A percentile compares a stretch with the other conserved stretches of the same genome.
phyloP scores from a whole-genome alignment of 2,329 filamentous ascomycete genomes.

The Trichoderma sp. region DNA sequence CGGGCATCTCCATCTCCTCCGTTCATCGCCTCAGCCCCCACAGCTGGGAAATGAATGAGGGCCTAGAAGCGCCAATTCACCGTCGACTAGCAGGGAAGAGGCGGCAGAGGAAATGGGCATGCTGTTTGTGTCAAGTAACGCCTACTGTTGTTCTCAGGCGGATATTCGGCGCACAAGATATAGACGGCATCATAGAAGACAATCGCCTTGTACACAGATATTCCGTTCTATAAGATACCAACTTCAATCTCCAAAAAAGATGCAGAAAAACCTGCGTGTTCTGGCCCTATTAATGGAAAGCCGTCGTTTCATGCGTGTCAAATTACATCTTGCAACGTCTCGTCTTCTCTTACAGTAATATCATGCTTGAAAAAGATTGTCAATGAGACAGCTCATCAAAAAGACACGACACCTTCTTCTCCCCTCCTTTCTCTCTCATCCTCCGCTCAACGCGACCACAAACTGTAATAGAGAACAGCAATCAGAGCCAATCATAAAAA shows the following conservation, averaged over 20 bases:
- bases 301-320: not conserved
- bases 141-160: not conserved
- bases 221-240: not conserved
- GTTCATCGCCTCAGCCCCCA: slow-evolving; percentile 4
- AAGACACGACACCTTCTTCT: not conserved
- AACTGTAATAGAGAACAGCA: not conserved
- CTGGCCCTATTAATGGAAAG: not conserved
- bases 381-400: not conserved
- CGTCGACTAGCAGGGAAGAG: slow-evolving; percentile 15
- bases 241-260: not conserved
- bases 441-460: not conserved
- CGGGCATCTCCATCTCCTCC: not conserved
- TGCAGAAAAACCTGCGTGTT: slow-evolving; percentile 6
- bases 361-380: not conserved
- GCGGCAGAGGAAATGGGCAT: slow-evolving; percentile 1
- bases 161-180: not conserved
- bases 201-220: not conserved
- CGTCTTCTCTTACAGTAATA: not conserved
- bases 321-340: not conserved
- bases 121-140: not conserved
- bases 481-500: not conserved
- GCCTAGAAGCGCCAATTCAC: slow-evolving; percentile 4
- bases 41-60: slow-evolving; percentile 14
- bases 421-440: not conserved
- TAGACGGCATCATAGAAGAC: slow-evolving; percentile 5